Base-by-base conservation (phyloP, 495 filamentous ascomycete genomes). In the Entonaema liquescens region DNA sequence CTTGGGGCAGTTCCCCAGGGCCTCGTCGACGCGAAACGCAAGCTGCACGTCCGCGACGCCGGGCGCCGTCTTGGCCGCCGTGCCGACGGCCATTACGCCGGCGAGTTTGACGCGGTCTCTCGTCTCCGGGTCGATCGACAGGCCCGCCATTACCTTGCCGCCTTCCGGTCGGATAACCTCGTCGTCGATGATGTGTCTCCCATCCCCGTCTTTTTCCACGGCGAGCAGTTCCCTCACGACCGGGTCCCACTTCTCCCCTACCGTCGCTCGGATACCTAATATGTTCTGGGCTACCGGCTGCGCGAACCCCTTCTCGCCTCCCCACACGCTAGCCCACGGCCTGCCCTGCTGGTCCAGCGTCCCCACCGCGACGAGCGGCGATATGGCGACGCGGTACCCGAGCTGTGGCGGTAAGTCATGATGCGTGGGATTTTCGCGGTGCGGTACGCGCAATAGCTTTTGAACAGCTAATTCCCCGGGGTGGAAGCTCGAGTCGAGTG, bases 1-100 rank as follows among this genome's bases (percentile, higher is more conserved):
- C 79, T 95, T 96, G 0, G 93, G 93, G 73, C 92, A 95, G 66
- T 94, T 94, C 12, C 89, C 89, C 33, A 95, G 74, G 75, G 86
- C 89, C 71, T 90, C 89, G 60, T 91, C 85, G 62, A 94, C 86
- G 35, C 83, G 81, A 26, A 93, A 81, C 5, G 86, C 86, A 13
- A 94, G 65, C 71, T 93, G 89, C n/a, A 89, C 79, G 56, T 91
- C 83, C 3, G 79, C 83, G n/a, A 79, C 47, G 5, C 76, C 72
- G 4, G 62, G 67, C 25, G 40, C 70, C 49, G 69, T 74, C 23
- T 67, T 28, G 3, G 58, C 71, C 21, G 40, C 71, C 0, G 84
- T 84, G 26, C 88, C 90, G 13, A 86, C 84, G 15, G 90, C 75
- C 82, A 90, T 86, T 44, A 82, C 80, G 3, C 92, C 92, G 35